phyloP scores from a whole-genome alignment of 495 filamentous ascomycete genomes.

The Aspergillus olivimuriae region DNA sequence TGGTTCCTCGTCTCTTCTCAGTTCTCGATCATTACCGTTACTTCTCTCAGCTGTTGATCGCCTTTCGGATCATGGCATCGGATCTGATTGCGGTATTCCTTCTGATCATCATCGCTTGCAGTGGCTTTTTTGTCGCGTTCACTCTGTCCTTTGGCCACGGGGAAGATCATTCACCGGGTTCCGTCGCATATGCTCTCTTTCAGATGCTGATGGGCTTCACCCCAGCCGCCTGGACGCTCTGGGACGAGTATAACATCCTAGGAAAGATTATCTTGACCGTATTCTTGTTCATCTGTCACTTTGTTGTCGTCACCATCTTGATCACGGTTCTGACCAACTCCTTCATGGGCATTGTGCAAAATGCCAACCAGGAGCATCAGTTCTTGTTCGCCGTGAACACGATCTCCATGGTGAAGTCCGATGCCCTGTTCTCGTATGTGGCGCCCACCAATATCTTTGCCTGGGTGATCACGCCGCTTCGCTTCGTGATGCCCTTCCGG shows the following conservation, averaged over 20 bases:
- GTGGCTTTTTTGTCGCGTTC: constrained; percentile 92
- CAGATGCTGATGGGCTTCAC: constrained; percentile 90
- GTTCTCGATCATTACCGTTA: constrained; percentile 90
- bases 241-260: constrained; percentile 71
- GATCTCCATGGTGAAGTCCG: constrained; percentile 93
- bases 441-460: constrained; percentile 83
- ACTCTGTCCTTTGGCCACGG: constrained; percentile 67
- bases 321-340: constrained; percentile 91
- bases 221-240: constrained; percentile 65
- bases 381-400: constrained; percentile 92
- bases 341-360: constrained; percentile 89
- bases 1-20: constrained; percentile 86
- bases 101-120: constrained; percentile 77
- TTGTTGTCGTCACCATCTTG: constrained; percentile 86
- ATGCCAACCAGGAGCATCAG: constrained; percentile 88
- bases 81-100: constrained; percentile 80
- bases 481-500: constrained; percentile 70
- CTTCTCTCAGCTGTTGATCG: constrained; percentile 89
- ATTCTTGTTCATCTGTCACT: constrained; percentile 91
- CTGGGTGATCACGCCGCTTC: constrained; percentile 75
- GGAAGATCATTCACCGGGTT: constrained; percentile 46
- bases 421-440: constrained; percentile 86
- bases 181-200: constrained; percentile 80
- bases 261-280: constrained; percentile 68
- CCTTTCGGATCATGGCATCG: constrained; percentile 85